phyloP scores from a whole-genome alignment of 73 alveolate genomes.

The Breviolum minutum region DNA sequence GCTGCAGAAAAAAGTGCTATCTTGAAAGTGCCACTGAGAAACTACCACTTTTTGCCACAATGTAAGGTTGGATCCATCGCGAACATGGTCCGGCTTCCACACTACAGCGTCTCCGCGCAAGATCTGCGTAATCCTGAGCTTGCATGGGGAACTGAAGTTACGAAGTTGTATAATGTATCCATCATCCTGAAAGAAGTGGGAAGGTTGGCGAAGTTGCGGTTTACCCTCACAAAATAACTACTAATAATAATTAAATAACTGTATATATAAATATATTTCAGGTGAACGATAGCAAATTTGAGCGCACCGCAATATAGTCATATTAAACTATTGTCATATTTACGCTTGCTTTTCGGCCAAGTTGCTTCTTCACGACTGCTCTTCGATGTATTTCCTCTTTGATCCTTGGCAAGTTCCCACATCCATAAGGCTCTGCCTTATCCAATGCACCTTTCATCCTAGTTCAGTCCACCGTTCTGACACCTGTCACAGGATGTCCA shows the following conservation, averaged over 20 bases:
- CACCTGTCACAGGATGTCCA: not conserved
- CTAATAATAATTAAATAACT: not conserved
- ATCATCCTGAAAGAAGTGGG: not conserved
- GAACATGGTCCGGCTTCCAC: not conserved
- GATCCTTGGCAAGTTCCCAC: not conserved
- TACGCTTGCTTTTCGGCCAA: not conserved
- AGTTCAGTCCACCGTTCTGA: not conserved
- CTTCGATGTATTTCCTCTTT: not conserved
- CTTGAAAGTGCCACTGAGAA: not conserved
- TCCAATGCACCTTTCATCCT: not conserved
- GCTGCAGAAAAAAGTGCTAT: not conserved
- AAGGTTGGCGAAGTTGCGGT: not conserved
- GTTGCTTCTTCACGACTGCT: conserved; percentile 42
- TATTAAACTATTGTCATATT: not conserved
- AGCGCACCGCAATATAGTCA: too few species aligned
- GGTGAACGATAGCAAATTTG: too few species aligned
- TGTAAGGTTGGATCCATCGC: conserved; percentile 11
- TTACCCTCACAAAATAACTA: not conserved
- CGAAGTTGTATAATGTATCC: not conserved
- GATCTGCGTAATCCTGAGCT: conserved; percentile 14
- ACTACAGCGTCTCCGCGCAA: not conserved
- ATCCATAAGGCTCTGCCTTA: not conserved
- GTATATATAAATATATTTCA: not conserved
- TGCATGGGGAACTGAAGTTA: not conserved
- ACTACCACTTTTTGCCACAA: conserved; percentile 46